phyloP scores from a whole-genome alignment of 768 basidiomycete species.

The Lactifluus piperatus region DNA sequence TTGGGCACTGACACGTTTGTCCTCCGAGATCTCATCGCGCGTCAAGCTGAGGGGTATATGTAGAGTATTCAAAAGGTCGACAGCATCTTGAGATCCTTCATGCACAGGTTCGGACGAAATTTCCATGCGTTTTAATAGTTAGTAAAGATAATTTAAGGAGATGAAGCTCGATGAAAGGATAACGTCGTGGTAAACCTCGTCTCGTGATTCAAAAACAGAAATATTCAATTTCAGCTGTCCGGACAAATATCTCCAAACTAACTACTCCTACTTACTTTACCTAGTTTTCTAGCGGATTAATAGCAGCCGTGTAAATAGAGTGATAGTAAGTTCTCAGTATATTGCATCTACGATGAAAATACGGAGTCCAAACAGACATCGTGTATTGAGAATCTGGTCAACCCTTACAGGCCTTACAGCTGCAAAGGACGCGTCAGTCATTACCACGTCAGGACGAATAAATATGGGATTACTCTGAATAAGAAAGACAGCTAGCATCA shows the following conservation, averaged over 20 bases:
- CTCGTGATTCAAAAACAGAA: background rate
- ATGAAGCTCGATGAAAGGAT: too few species aligned
- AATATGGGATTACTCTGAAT: conserved; percentile 33
- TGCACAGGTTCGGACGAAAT: conserved; percentile 6
- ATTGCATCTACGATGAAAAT: background rate
- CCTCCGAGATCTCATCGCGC: conserved; percentile 33
- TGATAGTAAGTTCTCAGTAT: background rate
- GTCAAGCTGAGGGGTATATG: conserved; percentile 40
- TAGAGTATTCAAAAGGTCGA: conserved; percentile 23
- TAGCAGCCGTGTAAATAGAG: background rate
- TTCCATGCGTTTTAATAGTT: background rate
- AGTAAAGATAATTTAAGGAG: background rate
- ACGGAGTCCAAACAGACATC: background rate
- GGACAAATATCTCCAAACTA: background rate
- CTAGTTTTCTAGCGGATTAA: background rate
- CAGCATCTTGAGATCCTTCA: background rate
- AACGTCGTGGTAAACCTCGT: background rate
- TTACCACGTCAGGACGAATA: background rate
- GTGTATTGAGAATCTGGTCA: background rate
- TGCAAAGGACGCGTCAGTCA: background rate
- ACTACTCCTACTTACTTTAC: background rate
- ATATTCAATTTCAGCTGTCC: background rate
- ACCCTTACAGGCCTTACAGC: conserved; percentile 2
- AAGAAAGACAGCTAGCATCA: conserved; percentile 34
- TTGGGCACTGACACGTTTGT: conserved; percentile 29